Conservation (phyloP, 805 yeast genomes). For the Candida boidinii region DNA sequence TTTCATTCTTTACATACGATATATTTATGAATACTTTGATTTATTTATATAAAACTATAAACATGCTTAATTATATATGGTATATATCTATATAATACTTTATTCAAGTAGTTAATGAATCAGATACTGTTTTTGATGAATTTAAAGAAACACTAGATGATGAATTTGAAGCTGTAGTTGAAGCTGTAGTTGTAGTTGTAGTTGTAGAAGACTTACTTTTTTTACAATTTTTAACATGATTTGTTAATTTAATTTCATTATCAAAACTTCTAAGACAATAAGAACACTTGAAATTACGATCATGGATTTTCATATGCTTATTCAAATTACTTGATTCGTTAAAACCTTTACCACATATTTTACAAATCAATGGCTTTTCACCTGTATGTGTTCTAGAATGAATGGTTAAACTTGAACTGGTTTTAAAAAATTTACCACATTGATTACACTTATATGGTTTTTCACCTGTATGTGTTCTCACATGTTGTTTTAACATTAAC, state of each 20-base stretch:
- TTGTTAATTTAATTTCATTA: slow-evolving; percentile 29
- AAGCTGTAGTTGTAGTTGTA: not conserved
- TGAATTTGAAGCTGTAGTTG: not conserved
- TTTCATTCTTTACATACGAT: too few species aligned
- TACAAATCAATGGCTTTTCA: slow-evolving; percentile 76
- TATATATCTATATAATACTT: too few species aligned
- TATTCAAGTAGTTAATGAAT: too few species aligned
- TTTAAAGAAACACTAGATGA: too few species aligned
- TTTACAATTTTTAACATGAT: slow-evolving; percentile 27
- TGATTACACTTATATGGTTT: slow-evolving; percentile 68
- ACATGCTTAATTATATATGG: too few species aligned
- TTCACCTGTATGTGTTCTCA: slow-evolving; percentile 82
- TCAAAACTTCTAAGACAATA: slow-evolving; percentile 46
- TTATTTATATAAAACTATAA: too few species aligned
- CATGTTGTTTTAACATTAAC: slow-evolving; percentile 70
- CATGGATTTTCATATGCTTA: slow-evolving; percentile 80
- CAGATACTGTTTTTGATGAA: too few species aligned
- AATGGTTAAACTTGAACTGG: slow-evolving; percentile 73
- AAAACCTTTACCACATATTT: slow-evolving; percentile 73
- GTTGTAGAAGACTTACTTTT: slow-evolving; percentile 1
- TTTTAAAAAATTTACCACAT: slow-evolving; percentile 76
- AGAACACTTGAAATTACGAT: slow-evolving; percentile 41
- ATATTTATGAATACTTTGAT: too few species aligned
- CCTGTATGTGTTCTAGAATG: slow-evolving; percentile 87
- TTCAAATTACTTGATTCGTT: slow-evolving; percentile 84